Percentiles rank a stretch among this genome's conserved stretches.
Evolutionary conservation across 2,329 filamentous ascomycete genomes (phyloP).

Genomic region (Pseudocercospora crystallina): DNA sequence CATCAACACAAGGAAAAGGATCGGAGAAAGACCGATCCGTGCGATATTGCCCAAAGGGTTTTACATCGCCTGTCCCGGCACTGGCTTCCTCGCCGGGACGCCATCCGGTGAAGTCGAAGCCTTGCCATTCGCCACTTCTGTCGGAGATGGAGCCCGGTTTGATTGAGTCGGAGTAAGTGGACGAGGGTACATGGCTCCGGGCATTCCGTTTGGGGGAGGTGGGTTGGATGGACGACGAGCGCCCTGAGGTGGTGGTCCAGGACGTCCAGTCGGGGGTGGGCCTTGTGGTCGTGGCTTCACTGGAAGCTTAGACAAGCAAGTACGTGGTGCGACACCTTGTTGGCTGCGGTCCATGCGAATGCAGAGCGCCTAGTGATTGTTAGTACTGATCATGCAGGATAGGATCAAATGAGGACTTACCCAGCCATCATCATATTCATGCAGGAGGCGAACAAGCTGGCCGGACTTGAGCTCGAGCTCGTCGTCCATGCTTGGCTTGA

Average conservation of each 20-base stretch:
- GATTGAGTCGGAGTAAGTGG: slow-evolving; percentile 27
- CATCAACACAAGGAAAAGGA: slow-evolving; percentile 26
- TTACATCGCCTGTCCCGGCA: slow-evolving; percentile 48
- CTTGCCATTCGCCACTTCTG: slow-evolving; percentile 11
- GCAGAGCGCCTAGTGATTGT: slow-evolving; percentile 70
- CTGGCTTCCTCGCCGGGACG: slow-evolving; percentile 46
- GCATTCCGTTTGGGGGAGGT: slow-evolving; percentile 26
- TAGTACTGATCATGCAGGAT: slow-evolving; percentile 16
- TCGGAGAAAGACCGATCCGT: slow-evolving; percentile 14
- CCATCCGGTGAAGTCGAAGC: slow-evolving; percentile 14
- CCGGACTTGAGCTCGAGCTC: slow-evolving; percentile 81
- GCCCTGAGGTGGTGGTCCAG: slow-evolving; percentile 17
- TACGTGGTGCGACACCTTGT: slow-evolving; percentile 90
- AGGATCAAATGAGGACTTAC: slow-evolving; percentile 56
- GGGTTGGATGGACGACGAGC: slow-evolving; percentile 36
- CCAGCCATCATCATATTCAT: slow-evolving; percentile 99
- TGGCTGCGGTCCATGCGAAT: slow-evolving; percentile 84
- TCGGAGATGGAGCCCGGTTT: slow-evolving; percentile 15
- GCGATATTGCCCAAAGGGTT: slow-evolving; percentile 3
- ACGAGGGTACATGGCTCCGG: slow-evolving; percentile 24
- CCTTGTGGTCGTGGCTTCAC: slow-evolving; percentile 76
- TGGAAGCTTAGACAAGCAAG: slow-evolving; percentile 86
- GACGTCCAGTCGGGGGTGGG: slow-evolving; percentile 42
- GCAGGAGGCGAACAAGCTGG: slow-evolving; percentile 81
- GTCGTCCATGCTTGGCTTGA: slow-evolving; percentile 87